phyloP scores from a whole-genome alignment of 768 basidiomycete species.

The Mycena haematopus region DNA sequence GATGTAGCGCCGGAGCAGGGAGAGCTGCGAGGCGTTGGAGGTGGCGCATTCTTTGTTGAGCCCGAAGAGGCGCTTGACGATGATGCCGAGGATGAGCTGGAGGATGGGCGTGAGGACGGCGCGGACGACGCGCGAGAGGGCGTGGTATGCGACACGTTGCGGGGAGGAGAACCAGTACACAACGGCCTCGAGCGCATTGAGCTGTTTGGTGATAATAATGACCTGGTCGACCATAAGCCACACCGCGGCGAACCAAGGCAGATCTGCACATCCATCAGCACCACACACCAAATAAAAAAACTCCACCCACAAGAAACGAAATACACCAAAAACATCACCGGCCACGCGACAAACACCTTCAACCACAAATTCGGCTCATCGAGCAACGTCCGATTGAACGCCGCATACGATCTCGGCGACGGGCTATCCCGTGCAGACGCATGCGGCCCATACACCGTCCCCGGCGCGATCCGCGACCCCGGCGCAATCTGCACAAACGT shows the following conservation, averaged over 20 bases:
- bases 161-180: conserved; percentile 52
- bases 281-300: not conserved
- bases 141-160: conserved; percentile 46
- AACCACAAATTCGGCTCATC: conserved; percentile 40
- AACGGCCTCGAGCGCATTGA: conserved; percentile 47
- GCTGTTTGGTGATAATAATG: conserved; percentile 30
- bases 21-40: conserved; percentile 38
- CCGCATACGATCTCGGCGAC: conserved; percentile 43
- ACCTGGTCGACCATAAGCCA: conserved; percentile 47
- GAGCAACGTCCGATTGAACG: conserved; percentile 47
- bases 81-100: conserved; percentile 45
- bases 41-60: conserved; percentile 40
- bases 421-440: conserved; percentile 50
- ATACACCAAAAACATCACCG: conserved; percentile 43
- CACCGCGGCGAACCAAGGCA: conserved; percentile 50
- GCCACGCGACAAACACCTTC: conserved; percentile 46
- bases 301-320: conserved; percentile 41
- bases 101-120: conserved; percentile 45
- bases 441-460: conserved; percentile 52
- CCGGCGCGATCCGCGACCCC: conserved; percentile 44
- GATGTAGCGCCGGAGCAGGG: conserved; percentile 46
- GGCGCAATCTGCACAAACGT: conserved; percentile 52
- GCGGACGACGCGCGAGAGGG: conserved; percentile 46
- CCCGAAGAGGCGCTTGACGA: conserved; percentile 49
- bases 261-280: conserved; percentile 33